phyloP scores from a whole-genome alignment of 371 early-diverging fungal genomes.

The Aphelidium insulamus region DNA sequence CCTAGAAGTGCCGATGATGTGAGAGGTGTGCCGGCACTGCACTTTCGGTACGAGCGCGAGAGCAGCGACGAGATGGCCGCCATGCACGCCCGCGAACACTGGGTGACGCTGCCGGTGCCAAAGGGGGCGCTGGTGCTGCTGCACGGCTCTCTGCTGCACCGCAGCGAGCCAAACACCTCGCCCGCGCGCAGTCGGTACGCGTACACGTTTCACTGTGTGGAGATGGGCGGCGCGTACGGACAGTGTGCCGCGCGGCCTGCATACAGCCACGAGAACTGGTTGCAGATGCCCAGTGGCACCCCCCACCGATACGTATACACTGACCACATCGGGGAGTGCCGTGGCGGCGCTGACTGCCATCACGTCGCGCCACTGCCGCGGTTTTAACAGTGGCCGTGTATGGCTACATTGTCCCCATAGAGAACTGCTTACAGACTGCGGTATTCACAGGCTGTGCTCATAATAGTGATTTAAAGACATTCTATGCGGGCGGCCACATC shows the following conservation, averaged over 20 bases:
- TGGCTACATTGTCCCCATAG: too few species aligned
- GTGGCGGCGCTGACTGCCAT: too few species aligned
- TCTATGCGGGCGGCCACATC: too few species aligned
- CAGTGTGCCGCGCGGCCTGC: too few species aligned
- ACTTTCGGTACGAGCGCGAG: slow-evolving; percentile 7
- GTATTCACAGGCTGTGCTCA: too few species aligned
- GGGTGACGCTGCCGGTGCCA: slow-evolving; percentile 13
- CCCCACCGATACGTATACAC: too few species aligned
- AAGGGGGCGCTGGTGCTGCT: slow-evolving; percentile 62
- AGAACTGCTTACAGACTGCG: too few species aligned
- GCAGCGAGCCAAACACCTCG: slow-evolving; percentile 56
- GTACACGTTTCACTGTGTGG: slow-evolving; percentile 84
- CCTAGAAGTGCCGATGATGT: slow-evolving; percentile 31
- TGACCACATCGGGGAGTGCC: too few species aligned
- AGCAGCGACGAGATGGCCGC: slow-evolving; percentile 1
- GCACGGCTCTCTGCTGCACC: slow-evolving; percentile 71
- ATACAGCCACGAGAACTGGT: slow-evolving; percentile 45
- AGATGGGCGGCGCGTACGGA: slow-evolving; percentile 39
- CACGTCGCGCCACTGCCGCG: too few species aligned
- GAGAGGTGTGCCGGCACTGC: slow-evolving; percentile 19
- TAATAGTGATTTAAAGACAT: too few species aligned
- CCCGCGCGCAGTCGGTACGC: slow-evolving; percentile 52
- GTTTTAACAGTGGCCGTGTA: too few species aligned
- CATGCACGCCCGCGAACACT: slow-evolving; percentile 13
- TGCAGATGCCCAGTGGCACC: too few species aligned